Evolutionary conservation across 148 eudicot species (phyloP).

Genomic region (Chenopodium berlandieri): DNA sequence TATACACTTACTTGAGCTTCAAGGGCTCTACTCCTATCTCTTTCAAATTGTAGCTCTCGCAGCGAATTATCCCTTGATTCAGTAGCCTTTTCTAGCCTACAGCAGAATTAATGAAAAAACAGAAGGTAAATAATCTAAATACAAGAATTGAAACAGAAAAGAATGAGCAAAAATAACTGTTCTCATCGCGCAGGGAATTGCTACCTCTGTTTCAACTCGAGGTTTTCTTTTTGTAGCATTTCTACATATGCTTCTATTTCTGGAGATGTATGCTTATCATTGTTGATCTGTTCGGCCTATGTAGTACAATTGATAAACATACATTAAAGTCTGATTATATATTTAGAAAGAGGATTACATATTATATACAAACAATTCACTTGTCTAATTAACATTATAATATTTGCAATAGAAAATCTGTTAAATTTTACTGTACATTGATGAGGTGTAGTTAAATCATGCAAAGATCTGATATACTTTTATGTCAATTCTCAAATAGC

Average conservation of each 20-base stretch:
- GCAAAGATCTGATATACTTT: too few species aligned
- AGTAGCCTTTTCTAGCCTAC: slow-evolving; percentile 17
- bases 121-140: too few species aligned
- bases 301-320: slow-evolving; percentile 7
- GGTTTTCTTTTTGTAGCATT: slow-evolving; percentile 41
- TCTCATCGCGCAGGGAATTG: background rate
- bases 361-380: too few species aligned
- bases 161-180: background rate
- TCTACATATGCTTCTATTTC: background rate
- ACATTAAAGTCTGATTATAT: background rate
- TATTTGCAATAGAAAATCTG: too few species aligned
- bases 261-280: too few species aligned
- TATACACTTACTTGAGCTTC: slow-evolving; percentile 38
- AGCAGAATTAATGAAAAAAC: too few species aligned
- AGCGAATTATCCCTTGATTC: slow-evolving; percentile 23
- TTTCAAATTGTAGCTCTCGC: slow-evolving; percentile 41
- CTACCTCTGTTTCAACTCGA: slow-evolving; percentile 25
- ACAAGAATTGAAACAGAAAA: too few species aligned
- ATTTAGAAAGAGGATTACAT: too few species aligned
- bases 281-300: background rate
- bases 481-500: background rate
- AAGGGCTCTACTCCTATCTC: slow-evolving; percentile 35
- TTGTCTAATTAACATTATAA: too few species aligned
- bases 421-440: too few species aligned
- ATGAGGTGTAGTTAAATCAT: too few species aligned